Evolutionary conservation across 2,329 filamentous ascomycete genomes (phyloP).

Genomic region (Clonostachys rosea): DNA sequence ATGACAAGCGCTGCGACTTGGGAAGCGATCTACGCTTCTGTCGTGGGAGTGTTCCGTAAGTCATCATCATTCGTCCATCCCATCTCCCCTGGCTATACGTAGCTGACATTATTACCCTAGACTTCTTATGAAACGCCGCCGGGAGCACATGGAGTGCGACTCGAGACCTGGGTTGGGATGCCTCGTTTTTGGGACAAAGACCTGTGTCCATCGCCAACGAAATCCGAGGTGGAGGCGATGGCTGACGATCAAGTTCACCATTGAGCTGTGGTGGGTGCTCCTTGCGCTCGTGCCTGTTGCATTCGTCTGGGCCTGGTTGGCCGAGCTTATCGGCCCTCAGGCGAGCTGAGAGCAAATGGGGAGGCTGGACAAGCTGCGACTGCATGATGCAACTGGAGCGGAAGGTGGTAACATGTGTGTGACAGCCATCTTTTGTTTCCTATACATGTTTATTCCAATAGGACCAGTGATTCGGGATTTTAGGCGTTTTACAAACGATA

Average conservation of each 20-base stretch:
- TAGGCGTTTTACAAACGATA: too few species aligned
- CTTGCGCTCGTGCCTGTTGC: conserved; percentile 33
- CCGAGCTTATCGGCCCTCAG: conserved; percentile 6
- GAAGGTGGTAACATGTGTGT: too few species aligned
- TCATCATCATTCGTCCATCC: conserved; percentile 3
- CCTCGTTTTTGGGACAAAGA: conserved; percentile 44
- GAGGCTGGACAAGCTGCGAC: too few species aligned
- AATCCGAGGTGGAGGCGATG: conserved; percentile 40
- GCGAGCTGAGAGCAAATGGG: too few species aligned
- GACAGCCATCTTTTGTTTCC: too few species aligned
- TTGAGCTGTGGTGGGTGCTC: conserved; percentile 45
- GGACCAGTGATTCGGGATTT: too few species aligned
- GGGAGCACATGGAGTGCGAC: conserved; percentile 59
- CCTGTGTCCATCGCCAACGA: conserved; percentile 36
- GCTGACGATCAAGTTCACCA: conserved; percentile 35
- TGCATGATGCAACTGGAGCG: too few species aligned
- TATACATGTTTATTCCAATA: too few species aligned
- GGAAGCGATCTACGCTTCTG: conserved; percentile 57
- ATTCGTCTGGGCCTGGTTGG: conserved; percentile 28
- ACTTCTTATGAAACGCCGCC: conserved; percentile 51
- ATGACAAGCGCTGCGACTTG: conserved; percentile 50
- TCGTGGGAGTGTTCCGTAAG: conserved; percentile 52
- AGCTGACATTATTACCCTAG: conserved; percentile 19
- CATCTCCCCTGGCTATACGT: background rate
- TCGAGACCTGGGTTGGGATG: conserved; percentile 51